phyloP scores from a whole-genome alignment of 2,329 filamentous ascomycete species.

The Ceratocystis colombiana region DNA sequence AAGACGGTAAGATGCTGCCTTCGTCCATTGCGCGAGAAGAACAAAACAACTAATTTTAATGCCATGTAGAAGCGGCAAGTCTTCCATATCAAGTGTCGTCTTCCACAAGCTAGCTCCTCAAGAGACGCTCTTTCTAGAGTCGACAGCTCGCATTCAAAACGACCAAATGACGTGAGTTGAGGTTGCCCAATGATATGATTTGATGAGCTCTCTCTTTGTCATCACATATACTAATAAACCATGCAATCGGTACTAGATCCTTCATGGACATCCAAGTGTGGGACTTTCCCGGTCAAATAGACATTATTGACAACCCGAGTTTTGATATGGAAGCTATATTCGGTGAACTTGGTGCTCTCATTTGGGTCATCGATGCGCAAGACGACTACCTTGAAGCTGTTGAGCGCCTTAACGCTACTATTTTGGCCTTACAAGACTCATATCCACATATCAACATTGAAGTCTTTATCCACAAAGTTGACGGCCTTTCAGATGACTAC shows the following conservation, averaged over 20 bases:
- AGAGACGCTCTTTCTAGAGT: constrained; percentile 91
- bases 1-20: constrained; percentile 55
- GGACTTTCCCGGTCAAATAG: constrained; percentile 92
- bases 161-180: constrained; percentile 78
- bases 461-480: constrained; percentile 98
- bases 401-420: constrained; percentile 73
- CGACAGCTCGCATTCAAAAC: constrained; percentile 87
- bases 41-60: constrained; percentile 7
- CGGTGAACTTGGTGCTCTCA: constrained; percentile 82
- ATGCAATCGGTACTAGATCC: constrained; percentile 47
- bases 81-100: constrained; percentile 96
- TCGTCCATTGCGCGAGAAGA: not conserved
- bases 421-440: constrained; percentile 67
- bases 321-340: constrained; percentile 93
- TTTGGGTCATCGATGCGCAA: constrained; percentile 98
- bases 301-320: constrained; percentile 73
- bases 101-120: constrained; percentile 96
- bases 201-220: no score
- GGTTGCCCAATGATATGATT: no score
- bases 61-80: constrained; percentile 74
- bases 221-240: constrained; percentile 24
- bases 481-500: constrained; percentile 94
- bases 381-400: constrained; percentile 95
- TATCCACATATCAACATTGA: constrained; percentile 95
- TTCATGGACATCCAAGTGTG: constrained; percentile 99